Percentiles rank a stretch among this genome's conserved stretches.
Conservation (phyloP, 192 early-diverging fungal species). For the Gonapodya sp. region DNA sequence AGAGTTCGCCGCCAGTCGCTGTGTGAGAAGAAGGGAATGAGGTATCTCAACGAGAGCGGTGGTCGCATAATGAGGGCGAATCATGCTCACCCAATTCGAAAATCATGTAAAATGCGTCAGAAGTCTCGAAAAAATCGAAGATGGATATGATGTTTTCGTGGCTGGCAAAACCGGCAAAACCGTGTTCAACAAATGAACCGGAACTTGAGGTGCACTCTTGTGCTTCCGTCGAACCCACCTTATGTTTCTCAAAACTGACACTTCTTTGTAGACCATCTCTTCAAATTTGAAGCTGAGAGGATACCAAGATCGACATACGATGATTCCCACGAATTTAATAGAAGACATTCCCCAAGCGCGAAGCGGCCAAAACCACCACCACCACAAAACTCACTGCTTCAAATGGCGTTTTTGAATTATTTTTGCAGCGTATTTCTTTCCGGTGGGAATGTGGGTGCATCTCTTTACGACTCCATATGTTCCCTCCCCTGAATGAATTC, state of each 20-base stretch:
- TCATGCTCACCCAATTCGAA: slow-evolving; percentile 12
- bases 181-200: background rate
- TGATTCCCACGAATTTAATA: no score
- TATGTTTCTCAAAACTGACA: slow-evolving; percentile 6
- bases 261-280: slow-evolving; percentile 11
- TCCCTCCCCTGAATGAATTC: slow-evolving; percentile 6
- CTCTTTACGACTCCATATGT: slow-evolving; percentile 12
- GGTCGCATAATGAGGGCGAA: no score
- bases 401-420: slow-evolving; percentile 13
- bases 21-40: background rate
- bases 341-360: no score
- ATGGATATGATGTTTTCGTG: slow-evolving; percentile 12
- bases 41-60: no score
- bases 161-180: background rate
- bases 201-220: background rate
- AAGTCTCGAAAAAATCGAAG: slow-evolving; percentile 12
- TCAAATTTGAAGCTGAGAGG: background rate
- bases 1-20: slow-evolving; percentile 71
- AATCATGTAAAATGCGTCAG: slow-evolving; percentile 10
- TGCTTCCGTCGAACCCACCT: background rate
- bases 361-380: no score
- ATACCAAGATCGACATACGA: background rate
- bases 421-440: slow-evolving; percentile 8
- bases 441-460: slow-evolving; percentile 8
- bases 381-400: background rate